phyloP scores from a whole-genome alignment of 2,329 filamentous ascomycete genomes.

The Talaromyces funiculosus region DNA sequence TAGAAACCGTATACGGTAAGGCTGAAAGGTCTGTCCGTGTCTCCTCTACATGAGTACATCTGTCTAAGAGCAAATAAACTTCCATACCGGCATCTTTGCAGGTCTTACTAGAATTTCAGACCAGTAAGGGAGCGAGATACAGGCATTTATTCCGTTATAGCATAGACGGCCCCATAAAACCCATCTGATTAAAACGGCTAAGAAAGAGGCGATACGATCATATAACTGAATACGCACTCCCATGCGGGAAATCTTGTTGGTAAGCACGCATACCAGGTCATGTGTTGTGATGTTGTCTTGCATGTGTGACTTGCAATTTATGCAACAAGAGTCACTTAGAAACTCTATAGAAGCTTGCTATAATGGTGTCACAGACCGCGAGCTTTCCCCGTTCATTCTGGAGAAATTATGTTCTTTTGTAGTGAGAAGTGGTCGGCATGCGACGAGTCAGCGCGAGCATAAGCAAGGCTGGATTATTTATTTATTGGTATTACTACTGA shows the following conservation, averaged over 20 bases:
- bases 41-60: not conserved
- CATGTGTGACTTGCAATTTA: not conserved
- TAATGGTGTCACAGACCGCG: not conserved
- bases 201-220: not conserved
- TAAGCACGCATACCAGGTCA: constrained; percentile 8
- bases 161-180: not conserved
- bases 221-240: not conserved
- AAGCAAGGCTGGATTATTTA: not conserved
- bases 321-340: not conserved
- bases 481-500: not conserved
- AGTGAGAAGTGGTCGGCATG: not conserved
- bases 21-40: not conserved
- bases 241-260: not conserved
- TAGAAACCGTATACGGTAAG: not conserved
- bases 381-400: not conserved
- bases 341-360: not conserved
- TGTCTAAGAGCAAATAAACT: not conserved
- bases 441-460: not conserved
- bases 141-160: not conserved
- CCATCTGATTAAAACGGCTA: not conserved
- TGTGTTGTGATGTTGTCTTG: not conserved
- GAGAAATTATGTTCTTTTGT: not conserved
- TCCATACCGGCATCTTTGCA: not conserved
- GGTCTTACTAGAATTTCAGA: not conserved
- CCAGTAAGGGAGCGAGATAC: not conserved